A percentile compares a stretch with the other conserved stretches of the same genome.
Conservation (phyloP, 2,329 filamentous ascomycete species). For the Exserohilum rostratum region DNA sequence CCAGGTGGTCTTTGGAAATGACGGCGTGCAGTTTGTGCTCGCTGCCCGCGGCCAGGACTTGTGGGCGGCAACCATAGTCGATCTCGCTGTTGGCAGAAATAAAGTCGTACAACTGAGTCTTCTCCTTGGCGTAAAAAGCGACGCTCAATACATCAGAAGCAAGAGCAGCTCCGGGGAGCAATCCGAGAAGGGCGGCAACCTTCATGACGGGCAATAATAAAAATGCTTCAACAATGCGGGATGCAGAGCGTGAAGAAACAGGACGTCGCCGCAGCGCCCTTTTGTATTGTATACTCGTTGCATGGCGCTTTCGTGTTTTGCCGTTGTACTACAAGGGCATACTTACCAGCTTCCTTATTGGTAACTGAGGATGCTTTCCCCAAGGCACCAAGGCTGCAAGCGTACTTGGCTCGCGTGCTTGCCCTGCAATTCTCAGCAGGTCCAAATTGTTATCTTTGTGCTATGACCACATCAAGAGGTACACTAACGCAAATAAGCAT, state of each 20-base stretch:
- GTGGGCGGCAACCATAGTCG: conserved; percentile 45
- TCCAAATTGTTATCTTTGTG: conserved; percentile 26
- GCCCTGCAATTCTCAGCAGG: conserved; percentile 26
- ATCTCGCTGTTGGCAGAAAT: conserved; percentile 38
- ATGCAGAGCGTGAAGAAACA: conserved; percentile 11
- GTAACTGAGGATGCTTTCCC: conserved; percentile 9
- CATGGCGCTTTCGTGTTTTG: conserved; percentile 3
- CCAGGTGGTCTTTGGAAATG: conserved; percentile 32
- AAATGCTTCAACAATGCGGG: conserved; percentile 3
- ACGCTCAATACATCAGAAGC: conserved; percentile 38
- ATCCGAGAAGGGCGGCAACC: conserved; percentile 30
- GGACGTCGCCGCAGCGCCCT: not conserved
- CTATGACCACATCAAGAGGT: conserved; percentile 1
- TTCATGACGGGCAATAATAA: conserved; percentile 27
- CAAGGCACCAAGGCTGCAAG: conserved; percentile 23
- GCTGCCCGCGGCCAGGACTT: conserved; percentile 31
- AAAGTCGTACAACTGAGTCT: conserved; percentile 33
- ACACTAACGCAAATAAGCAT: conserved; percentile 3
- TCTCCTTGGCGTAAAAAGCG: conserved; percentile 41
- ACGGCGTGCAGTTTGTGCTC: conserved; percentile 43
- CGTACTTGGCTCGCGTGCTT: conserved; percentile 23
- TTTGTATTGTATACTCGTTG: conserved; percentile 12
- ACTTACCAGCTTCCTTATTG: conserved; percentile 20
- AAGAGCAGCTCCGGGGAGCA: conserved; percentile 33
- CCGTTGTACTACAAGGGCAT: conserved; percentile 3